phyloP scores from a whole-genome alignment of 2,329 filamentous ascomycete species.

The Bipolaris cookei region DNA sequence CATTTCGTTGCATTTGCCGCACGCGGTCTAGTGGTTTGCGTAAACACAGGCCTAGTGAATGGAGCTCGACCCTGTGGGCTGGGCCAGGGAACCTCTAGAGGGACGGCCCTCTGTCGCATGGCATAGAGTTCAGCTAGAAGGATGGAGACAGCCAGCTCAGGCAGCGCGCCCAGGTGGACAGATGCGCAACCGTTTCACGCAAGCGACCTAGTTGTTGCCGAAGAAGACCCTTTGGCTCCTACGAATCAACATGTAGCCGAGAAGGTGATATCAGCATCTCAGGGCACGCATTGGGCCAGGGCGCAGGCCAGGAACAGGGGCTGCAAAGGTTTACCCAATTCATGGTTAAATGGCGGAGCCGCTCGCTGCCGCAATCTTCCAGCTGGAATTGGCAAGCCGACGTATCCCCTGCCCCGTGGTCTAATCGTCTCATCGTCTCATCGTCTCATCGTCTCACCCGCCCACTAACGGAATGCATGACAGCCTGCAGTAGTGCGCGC shows the following conservation, averaged over 20 bases:
- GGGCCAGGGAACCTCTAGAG: conserved; percentile 3
- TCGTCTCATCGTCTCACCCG: conserved; percentile 2
- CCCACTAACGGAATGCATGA: conserved; percentile 13
- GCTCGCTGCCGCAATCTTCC: conserved; percentile 12
- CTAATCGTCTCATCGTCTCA: too few species aligned
- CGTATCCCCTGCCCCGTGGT: not conserved
- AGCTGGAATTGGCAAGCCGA: conserved; percentile 9
- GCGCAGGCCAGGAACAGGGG: not conserved
- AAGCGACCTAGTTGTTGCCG: not conserved
- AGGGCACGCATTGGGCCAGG: not conserved
- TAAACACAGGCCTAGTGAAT: not conserved
- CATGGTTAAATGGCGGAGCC: conserved; percentile 16
- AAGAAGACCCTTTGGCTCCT: not conserved
- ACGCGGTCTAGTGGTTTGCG: not conserved
- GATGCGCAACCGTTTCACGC: not conserved
- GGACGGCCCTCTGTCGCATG: conserved; percentile 4
- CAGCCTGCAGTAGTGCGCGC: conserved; percentile 15
- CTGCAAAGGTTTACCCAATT: not conserved
- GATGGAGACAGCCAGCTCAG: not conserved
- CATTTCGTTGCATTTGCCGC: not conserved
- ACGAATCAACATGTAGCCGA: not conserved
- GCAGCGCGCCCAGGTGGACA: not conserved
- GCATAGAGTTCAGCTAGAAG: not conserved
- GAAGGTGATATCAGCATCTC: conserved; percentile 4
- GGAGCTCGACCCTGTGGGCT: conserved; percentile 1